Conservation (phyloP, 2,329 filamentous ascomycete genomes). For the Trichoderma lentiforme region DNA sequence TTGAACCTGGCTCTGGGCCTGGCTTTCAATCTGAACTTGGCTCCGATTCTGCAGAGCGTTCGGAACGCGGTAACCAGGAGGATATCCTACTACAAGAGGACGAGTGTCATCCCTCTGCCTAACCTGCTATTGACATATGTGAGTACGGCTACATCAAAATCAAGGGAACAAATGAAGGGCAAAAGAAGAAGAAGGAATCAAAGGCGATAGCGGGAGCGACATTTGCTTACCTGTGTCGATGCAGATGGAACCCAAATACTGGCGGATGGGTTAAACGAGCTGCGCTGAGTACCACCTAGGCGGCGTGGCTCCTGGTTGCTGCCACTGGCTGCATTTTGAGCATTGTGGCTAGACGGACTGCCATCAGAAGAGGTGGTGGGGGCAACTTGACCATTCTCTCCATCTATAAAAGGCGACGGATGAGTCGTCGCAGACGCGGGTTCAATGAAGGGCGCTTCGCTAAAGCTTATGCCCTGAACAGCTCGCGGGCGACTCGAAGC, state of each 20-base stretch:
- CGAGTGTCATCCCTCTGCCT: background rate
- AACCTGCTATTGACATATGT: background rate
- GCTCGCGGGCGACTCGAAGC: background rate
- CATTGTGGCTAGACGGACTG: background rate
- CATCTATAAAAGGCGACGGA: background rate
- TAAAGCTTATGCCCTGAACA: background rate
- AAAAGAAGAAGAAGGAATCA: background rate
- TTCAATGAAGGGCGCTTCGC: slow-evolving; percentile 1
- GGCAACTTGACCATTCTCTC: background rate
- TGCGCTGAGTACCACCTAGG: background rate
- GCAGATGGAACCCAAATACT: background rate
- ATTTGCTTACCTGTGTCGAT: background rate
- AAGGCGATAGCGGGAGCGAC: background rate
- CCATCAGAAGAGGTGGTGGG: background rate
- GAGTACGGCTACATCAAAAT: background rate
- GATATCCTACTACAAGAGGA: background rate
- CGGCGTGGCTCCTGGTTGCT: background rate
- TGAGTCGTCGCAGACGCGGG: background rate
- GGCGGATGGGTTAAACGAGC: slow-evolving; percentile 14
- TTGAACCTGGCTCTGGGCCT: background rate
- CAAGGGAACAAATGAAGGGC: background rate
- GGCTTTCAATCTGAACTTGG: background rate
- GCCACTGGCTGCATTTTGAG: background rate
- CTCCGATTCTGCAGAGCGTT: background rate
- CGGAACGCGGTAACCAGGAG: background rate